Conservation (phyloP, 169 alveolate genomes). For the Cryptosporidium andersoni region DNA sequence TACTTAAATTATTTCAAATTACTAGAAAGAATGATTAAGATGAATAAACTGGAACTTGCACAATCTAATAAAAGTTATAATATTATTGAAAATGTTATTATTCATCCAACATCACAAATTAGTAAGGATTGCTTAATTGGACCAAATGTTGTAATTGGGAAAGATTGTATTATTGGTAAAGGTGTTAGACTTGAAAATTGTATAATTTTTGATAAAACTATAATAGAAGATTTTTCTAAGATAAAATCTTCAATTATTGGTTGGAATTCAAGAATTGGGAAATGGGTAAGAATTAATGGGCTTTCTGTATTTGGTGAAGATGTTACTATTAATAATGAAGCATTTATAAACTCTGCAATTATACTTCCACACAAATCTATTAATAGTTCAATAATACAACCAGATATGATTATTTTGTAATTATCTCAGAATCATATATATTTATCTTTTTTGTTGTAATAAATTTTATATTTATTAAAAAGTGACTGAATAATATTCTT, state of each 20-base stretch:
- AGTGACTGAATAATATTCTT: too few relatives aligned
- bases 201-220: conserved; percentile 84
- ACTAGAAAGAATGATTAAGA: background rate
- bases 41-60: conserved; percentile 9
- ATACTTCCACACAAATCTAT: conserved; percentile 89
- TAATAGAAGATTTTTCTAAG: conserved; percentile 82
- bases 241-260: conserved; percentile 90
- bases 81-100: conserved; percentile 75
- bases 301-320: conserved; percentile 93
- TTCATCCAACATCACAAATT: conserved; percentile 81
- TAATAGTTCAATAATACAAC: conserved; percentile 12
- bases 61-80: background rate
- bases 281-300: conserved; percentile 94
- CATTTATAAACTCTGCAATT: conserved; percentile 86
- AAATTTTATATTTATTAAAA: too few relatives aligned
- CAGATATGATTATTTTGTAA: conserved; percentile 31
- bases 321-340: conserved; percentile 88
- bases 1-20: background rate
- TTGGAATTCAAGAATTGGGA: conserved; percentile 90
- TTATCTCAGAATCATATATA: background rate
- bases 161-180: conserved; percentile 87
- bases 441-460: too few relatives aligned
- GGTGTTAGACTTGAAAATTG: conserved; percentile 90
- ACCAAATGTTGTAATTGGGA: conserved; percentile 92
- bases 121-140: conserved; percentile 89